A percentile compares a stretch with the other conserved stretches of the same genome.
Conservation (phyloP, 192 early-diverging fungal genomes). For the Dimargaris xerosporica region DNA sequence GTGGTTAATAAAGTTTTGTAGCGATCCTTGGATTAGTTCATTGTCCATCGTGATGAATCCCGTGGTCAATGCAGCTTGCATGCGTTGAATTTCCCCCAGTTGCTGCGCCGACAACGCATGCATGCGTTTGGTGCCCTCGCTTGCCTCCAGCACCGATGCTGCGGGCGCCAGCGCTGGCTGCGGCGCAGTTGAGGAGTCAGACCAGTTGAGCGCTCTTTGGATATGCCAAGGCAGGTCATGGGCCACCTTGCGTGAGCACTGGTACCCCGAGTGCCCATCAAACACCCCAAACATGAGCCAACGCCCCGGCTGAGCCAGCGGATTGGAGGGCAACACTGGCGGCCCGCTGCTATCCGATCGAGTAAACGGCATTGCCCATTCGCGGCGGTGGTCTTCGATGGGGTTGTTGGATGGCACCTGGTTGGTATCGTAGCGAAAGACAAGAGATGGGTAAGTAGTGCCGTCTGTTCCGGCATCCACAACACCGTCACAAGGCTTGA, state of each 20-base stretch:
- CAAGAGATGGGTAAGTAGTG: background rate
- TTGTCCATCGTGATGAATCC: slow-evolving; percentile 7
- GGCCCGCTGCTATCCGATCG: background rate
- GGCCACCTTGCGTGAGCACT: slow-evolving; percentile 12
- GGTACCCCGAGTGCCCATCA: slow-evolving; percentile 22
- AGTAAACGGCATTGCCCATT: slow-evolving; percentile 13
- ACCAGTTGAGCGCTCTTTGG: slow-evolving; percentile 1
- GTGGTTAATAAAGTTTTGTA: slow-evolving; percentile 4
- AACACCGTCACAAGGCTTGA: background rate
- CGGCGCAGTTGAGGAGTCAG: background rate
- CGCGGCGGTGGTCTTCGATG: slow-evolving; percentile 28
- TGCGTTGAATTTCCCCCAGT: background rate
- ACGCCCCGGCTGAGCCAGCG: background rate
- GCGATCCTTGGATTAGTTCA: background rate
- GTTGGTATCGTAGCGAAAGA: slow-evolving; percentile 19
- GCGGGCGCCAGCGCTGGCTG: background rate
- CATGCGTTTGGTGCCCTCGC: background rate
- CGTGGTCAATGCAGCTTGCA: background rate
- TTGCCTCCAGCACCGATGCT: background rate
- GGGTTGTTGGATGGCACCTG: slow-evolving; percentile 28
- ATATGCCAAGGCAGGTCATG: background rate
- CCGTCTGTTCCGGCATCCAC: too few species aligned
- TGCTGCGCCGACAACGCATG: background rate
- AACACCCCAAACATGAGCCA: slow-evolving; percentile 22
- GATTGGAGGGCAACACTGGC: too few species aligned